A percentile compares a stretch with the other conserved stretches of the same genome.
These are phyloP conservation scores for Mycosphaerella arachidis DNA, from an alignment of 2,329 filamentous ascomycete species.

Conservation along the genomic window DNA sequence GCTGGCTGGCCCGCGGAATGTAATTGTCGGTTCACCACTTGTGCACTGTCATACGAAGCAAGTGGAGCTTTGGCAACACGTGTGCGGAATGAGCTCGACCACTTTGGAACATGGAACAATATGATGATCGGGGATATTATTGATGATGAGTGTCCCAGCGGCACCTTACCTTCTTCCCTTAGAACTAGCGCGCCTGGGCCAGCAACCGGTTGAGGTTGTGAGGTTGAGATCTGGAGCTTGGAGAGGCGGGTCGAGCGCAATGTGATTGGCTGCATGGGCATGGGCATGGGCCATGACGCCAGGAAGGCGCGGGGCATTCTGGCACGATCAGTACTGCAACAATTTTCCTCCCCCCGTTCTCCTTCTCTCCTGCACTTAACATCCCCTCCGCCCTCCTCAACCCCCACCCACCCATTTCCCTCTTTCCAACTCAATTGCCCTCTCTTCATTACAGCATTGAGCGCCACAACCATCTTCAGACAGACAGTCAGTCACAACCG, in stretches of 20 bases:
- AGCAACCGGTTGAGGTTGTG: too few relatives aligned
- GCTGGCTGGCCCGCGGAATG: background rate
- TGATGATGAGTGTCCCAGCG: too few relatives aligned
- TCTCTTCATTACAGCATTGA: background rate
- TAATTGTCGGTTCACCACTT: too few relatives aligned
- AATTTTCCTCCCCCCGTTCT: background rate
- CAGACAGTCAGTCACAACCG: constrained; percentile 13
- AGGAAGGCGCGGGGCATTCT: background rate
- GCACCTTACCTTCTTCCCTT: too few relatives aligned
- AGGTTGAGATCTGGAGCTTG: too few relatives aligned
- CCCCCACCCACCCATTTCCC: background rate
- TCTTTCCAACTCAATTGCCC: background rate
- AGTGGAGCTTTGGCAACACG: background rate
- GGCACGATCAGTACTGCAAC: background rate
- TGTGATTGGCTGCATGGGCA: too few relatives aligned
- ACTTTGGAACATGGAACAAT: background rate
- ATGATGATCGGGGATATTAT: background rate
- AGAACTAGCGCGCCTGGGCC: too few relatives aligned
- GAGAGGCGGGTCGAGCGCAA: too few relatives aligned
- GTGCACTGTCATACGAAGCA: too few relatives aligned
- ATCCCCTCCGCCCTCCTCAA: background rate
- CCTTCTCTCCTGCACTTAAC: background rate
- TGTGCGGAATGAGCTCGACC: background rate
- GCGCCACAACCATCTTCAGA: background rate
- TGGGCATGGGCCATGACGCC: background rate